Conservation (phyloP, 2,329 filamentous ascomycete genomes). For the Dothideomycetes sp. region DNA sequence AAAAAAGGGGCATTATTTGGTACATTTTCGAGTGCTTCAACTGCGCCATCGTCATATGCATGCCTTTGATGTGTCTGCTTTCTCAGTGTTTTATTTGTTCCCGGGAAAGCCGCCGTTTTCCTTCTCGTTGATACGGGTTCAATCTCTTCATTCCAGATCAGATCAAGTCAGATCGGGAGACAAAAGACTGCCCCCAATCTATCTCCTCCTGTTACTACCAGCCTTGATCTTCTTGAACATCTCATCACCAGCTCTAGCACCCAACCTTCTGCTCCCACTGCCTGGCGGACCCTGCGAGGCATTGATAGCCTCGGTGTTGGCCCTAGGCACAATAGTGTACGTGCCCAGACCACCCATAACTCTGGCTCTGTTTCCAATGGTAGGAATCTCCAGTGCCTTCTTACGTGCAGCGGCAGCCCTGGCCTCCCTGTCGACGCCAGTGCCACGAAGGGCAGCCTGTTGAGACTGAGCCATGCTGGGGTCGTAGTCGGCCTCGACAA, state of each 20-base stretch:
- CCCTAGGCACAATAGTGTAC: constrained; percentile 51
- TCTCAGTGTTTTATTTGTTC: too few species aligned
- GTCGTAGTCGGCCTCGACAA: constrained; percentile 48
- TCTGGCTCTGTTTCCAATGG: constrained; percentile 46
- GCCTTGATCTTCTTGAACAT: not conserved
- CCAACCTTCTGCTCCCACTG: not conserved
- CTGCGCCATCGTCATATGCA: too few species aligned
- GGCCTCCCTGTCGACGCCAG: constrained; percentile 22
- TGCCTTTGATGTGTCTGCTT: too few species aligned
- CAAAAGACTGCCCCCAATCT: too few species aligned
- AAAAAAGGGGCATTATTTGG: too few species aligned
- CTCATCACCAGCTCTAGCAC: not conserved
- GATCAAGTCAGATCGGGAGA: too few species aligned
- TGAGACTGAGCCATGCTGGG: constrained; percentile 37
- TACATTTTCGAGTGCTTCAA: too few species aligned
- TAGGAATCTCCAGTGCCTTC: constrained; percentile 41
- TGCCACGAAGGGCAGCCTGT: constrained; percentile 14
- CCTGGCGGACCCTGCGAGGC: not conserved
- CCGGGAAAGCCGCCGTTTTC: too few species aligned
- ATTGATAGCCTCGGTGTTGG: not conserved
- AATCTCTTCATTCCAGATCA: too few species aligned
- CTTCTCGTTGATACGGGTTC: too few species aligned
- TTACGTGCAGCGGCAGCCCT: constrained; percentile 40
- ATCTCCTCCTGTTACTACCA: not conserved
- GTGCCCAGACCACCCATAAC: constrained; percentile 48